Percentiles rank a stretch among this genome's conserved stretches.
Conservation (phyloP, 177 flowering plant species). For the Telopea speciosissima region DNA sequence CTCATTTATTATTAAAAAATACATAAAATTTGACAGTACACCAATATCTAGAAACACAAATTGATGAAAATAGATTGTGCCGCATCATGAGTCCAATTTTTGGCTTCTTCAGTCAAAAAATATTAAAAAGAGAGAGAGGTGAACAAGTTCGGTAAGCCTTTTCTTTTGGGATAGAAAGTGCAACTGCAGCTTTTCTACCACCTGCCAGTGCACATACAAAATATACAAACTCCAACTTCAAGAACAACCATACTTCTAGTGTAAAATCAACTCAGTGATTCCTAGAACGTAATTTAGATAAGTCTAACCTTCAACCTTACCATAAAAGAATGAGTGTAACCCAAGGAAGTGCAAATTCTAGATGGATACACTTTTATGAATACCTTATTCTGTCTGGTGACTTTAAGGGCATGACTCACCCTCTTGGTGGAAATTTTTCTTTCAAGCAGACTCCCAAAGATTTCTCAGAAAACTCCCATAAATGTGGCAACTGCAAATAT, state of each 20-base stretch:
- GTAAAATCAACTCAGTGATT: not conserved
- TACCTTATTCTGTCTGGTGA: not conserved
- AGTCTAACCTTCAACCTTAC: not conserved
- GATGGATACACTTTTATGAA: not conserved
- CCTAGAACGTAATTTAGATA: not conserved
- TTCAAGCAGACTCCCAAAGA: not conserved
- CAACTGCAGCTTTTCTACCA: too few relatives aligned
- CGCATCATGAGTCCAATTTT: too few relatives aligned
- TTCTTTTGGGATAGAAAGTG: too few relatives aligned
- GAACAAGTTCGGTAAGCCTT: too few relatives aligned
- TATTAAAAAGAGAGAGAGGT: too few relatives aligned
- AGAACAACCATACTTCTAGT: not conserved
- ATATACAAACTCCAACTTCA: not conserved
- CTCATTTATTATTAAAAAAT: too few relatives aligned
- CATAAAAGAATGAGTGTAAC: not conserved
- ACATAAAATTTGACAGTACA: too few relatives aligned
- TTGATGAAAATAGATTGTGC: too few relatives aligned
- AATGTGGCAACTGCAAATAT: constrained; percentile 85
- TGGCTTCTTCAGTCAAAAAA: too few relatives aligned
- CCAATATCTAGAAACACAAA: too few relatives aligned
- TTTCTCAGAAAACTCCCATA: constrained; percentile 70
- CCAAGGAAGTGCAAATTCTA: not conserved
- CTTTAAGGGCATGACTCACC: not conserved
- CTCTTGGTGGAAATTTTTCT: not conserved
- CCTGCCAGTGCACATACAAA: not conserved